Evolutionary conservation across 371 early-diverging fungal species (phyloP).

Genomic region (Paramicrosporidium saccamoebae): DNA sequence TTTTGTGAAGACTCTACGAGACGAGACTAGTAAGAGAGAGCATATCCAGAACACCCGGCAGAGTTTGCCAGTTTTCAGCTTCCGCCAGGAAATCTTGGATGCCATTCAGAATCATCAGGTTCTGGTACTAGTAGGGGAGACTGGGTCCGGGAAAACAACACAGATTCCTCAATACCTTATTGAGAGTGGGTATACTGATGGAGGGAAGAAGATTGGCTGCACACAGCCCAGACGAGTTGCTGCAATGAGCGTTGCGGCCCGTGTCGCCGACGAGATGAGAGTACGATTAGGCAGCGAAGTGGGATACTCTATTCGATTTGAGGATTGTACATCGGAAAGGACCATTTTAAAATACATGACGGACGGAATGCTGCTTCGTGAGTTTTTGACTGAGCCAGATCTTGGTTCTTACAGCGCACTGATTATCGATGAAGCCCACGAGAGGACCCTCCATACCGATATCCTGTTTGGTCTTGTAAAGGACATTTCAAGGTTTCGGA

Average conservation of each 20-base stretch:
- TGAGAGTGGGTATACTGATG: conserved; percentile 68
- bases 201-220: conserved; percentile 69
- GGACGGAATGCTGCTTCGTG: conserved; percentile 92
- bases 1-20: conserved; percentile 15
- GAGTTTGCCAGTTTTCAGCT: conserved; percentile 61
- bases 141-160: conserved; percentile 97
- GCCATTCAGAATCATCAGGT: conserved; percentile 58
- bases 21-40: conserved; percentile 16
- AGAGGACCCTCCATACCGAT: conserved; percentile 91
- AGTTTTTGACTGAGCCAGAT: conserved; percentile 90
- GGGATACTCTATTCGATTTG: conserved; percentile 93
- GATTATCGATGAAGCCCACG: conserved; percentile 99
- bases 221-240: conserved; percentile 98
- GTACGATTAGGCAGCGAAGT: conserved; percentile 70
- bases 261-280: conserved; percentile 83
- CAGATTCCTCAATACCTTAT: conserved; percentile 91
- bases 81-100: conserved; percentile 35
- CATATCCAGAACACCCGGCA: conserved; percentile 57
- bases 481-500: conserved; percentile 70
- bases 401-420: conserved; percentile 54
- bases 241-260: conserved; percentile 90
- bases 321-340: conserved; percentile 79
- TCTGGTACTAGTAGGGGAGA: conserved; percentile 81
- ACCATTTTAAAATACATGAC: conserved; percentile 94
- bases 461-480: conserved; percentile 87